A percentile compares a stretch with the other conserved stretches of the same genome.
phyloP scores from a whole-genome alignment of 495 filamentous ascomycete species.

The Neurospora africana region DNA sequence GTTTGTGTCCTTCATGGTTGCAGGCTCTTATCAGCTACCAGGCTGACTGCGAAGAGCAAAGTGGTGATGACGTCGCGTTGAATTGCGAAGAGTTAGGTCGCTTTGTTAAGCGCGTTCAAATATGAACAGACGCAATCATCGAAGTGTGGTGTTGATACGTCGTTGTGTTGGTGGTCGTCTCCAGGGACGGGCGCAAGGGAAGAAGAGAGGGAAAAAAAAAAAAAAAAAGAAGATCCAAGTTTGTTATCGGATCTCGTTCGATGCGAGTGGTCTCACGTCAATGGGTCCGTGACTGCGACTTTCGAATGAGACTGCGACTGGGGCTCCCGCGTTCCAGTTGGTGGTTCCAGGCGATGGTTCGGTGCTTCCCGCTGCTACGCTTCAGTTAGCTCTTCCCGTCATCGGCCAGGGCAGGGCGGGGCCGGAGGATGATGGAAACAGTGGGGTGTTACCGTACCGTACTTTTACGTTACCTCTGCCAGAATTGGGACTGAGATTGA shows the following conservation, averaged over 20 bases:
- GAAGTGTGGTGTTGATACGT: neutral
- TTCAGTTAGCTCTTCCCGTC: neutral
- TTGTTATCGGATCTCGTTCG: neutral
- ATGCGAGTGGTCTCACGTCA: neutral
- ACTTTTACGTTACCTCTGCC: neutral
- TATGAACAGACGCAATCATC: neutral
- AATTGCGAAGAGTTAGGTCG: too few relatives aligned
- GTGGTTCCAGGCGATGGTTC: neutral
- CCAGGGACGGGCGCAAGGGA: neutral
- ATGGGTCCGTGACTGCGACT: neutral
- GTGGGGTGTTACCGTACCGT: neutral
- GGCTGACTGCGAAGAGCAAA: conserved; percentile 7
- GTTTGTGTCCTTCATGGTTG: conserved; percentile 25
- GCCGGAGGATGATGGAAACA: neutral
- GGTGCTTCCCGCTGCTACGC: neutral
- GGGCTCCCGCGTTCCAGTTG: neutral
- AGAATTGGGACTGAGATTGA: neutral
- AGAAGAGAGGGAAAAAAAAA: neutral
- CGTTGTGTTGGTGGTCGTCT: neutral
- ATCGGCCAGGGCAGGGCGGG: neutral
- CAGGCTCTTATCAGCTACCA: conserved; percentile 12
- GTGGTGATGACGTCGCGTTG: neutral
- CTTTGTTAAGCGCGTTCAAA: neutral
- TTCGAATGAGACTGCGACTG: neutral
- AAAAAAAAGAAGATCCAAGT: neutral